Evolutionary conservation across 192 early-diverging fungal genomes (phyloP), one percentile per base, ranked within the genome.

Genomic region (Chytriomyces confervae): DNA sequence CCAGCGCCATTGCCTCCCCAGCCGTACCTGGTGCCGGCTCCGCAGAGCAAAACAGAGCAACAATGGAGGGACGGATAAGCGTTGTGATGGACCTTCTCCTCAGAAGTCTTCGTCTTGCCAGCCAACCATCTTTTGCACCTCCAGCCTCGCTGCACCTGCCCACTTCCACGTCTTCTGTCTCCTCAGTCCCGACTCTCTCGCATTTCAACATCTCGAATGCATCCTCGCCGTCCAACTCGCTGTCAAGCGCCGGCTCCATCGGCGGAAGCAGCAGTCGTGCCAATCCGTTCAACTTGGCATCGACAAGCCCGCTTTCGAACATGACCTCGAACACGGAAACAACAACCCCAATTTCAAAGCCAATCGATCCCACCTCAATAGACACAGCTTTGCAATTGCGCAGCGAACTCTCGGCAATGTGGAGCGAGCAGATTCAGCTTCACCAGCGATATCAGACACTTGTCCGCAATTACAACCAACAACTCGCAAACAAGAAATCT

Each of bases 21-120:
- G 53, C 53, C 13, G 20, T 36, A 36, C 36, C 36, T 2, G 53
- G 53, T 20, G 53, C 53, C 20, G 13, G 13, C 53, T 60, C 63
- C 11, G 27, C 63, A 13, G 11, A 36, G 63, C 29, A 69, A 27
- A 36, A 69, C 67, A 27, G 67, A 9, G 47, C 2, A 13, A 69
- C 48, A n/a, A 69, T 69, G 67, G 67, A 69, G 47, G 67, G 67
- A n/a, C 67, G 67, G 16, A 47, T 69, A 18, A 16, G 43, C 16
- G 67, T 69, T 9, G 67, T 69, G 43, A 36, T 69, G 43, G 67
- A 69, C 48, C 47, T 69, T 1, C 47, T 69, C 9, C 18, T 69
- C 43, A 27, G 67, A 18, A 69, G 43, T 27, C 43, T 69, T n/a
- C 67, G 67, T 47, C 47, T 69, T 27, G 67, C 67, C 9, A 47